Percentiles rank a stretch among this genome's conserved stretches.
These are phyloP conservation scores for Aspergillus ostianus DNA, from an alignment of 495 filamentous ascomycete genomes.

Conservation along the genomic window DNA sequence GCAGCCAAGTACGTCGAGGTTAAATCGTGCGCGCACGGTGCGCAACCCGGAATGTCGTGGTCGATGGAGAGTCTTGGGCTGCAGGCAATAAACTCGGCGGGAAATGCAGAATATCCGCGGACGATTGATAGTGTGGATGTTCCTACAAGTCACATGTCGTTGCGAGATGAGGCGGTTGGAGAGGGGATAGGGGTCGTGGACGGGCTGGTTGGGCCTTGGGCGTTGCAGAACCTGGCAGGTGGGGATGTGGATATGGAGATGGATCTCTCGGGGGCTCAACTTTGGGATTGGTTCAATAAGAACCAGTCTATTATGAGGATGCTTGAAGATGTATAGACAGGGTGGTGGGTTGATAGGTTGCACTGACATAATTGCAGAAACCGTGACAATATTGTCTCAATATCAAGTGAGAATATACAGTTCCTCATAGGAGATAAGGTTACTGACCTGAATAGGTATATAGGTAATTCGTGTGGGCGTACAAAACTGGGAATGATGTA, in stretches of 20 bases:
- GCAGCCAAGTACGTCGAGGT: slow-evolving; percentile 16
- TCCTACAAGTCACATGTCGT: not conserved
- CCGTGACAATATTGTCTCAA: no score
- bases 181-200: no score
- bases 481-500: no score
- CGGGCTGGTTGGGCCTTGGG: not conserved
- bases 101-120: not conserved
- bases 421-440: no score
- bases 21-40: slow-evolving; percentile 9
- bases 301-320: slow-evolving; percentile 14
- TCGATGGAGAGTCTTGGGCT: not conserved
- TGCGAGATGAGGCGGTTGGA: not conserved
- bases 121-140: not conserved
- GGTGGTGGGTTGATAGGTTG: not conserved
- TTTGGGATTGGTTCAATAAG: slow-evolving; percentile 20
- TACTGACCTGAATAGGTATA: no score
- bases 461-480: no score
- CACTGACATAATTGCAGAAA: no score
- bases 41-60: slow-evolving; percentile 3
- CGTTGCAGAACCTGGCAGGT: slow-evolving; percentile 5
- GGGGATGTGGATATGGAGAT: slow-evolving; percentile 13
- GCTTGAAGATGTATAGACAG: slow-evolving; percentile 11
- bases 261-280: slow-evolving; percentile 15
- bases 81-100: not conserved
- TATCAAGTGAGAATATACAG: no score